Percentiles rank a stretch among this genome's conserved stretches.
phyloP scores from a whole-genome alignment of 441 rosid genomes.

The Gossypium schwendimanii region DNA sequence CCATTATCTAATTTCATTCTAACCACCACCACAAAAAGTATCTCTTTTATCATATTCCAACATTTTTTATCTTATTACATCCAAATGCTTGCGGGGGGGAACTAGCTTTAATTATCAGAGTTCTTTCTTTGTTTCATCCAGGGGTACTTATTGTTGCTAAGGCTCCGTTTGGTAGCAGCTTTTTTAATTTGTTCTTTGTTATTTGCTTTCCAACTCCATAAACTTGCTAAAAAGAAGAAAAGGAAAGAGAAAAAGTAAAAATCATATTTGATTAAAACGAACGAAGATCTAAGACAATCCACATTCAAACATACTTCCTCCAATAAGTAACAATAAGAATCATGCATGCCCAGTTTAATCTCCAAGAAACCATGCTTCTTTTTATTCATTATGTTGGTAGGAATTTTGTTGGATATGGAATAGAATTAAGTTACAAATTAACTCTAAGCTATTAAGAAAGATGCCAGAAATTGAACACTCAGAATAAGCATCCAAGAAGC shows the following conservation, averaged over 20 bases:
- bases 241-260: not conserved
- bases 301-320: not conserved
- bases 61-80: not conserved
- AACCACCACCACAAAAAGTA: not conserved
- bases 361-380: not conserved
- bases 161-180: not conserved
- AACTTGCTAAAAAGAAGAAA: not conserved
- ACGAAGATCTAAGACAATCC: not conserved
- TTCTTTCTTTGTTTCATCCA: not conserved
- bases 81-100: not conserved
- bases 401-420: too few species aligned
- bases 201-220: not conserved
- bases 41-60: not conserved
- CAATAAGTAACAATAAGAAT: not conserved
- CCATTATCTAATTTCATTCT: not conserved
- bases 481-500: not conserved
- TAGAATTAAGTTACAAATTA: not conserved
- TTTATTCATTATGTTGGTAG: not conserved
- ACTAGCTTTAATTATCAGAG: not conserved
- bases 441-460: not conserved
- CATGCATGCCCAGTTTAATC: slow-evolving; percentile 1
- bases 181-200: not conserved
- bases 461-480: not conserved
- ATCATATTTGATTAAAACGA: not conserved
- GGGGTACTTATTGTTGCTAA: not conserved